phyloP scores from a whole-genome alignment of 106 monocot species.

The Dioscorea zingiberensis region DNA sequence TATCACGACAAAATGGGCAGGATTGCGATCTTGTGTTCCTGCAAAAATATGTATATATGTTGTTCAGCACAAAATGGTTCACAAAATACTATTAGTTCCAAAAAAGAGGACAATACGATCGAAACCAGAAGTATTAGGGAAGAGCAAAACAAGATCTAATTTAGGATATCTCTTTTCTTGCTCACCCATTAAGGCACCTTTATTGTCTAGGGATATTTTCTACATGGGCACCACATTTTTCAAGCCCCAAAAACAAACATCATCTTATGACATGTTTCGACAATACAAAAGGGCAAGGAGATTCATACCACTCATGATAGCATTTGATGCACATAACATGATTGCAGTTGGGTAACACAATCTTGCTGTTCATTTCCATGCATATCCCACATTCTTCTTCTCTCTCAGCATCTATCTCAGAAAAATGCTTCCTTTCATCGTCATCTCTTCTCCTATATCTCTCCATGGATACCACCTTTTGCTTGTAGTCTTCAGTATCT shows the following conservation, averaged over 20 bases:
- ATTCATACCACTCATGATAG: conserved; percentile 64
- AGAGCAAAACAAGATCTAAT: no score
- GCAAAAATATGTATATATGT: conserved; percentile 1
- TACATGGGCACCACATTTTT: no score
- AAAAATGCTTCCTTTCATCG: conserved; percentile 25
- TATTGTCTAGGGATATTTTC: no score
- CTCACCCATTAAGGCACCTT: no score
- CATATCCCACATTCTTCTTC: conserved; percentile 93
- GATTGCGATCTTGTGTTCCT: conserved; percentile 68
- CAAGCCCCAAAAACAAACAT: not conserved
- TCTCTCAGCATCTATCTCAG: conserved; percentile 65
- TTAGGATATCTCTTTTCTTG: no score
- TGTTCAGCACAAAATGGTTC: no score
- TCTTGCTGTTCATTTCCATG: conserved; percentile 84
- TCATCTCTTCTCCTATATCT: conserved; percentile 59
- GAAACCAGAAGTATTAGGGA: no score
- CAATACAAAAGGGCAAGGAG: not conserved
- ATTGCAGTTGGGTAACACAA: conserved; percentile 83
- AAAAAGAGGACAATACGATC: no score
- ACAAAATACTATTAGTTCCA: no score
- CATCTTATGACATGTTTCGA: not conserved
- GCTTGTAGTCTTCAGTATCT: conserved; percentile 83
- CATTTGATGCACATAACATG: conserved; percentile 85
- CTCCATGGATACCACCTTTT: conserved; percentile 69
- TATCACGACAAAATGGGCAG: conserved; percentile 80